Base-by-base conservation (phyloP, 2,329 filamentous ascomycete genomes). In the Cryphonectria parasitica region DNA sequence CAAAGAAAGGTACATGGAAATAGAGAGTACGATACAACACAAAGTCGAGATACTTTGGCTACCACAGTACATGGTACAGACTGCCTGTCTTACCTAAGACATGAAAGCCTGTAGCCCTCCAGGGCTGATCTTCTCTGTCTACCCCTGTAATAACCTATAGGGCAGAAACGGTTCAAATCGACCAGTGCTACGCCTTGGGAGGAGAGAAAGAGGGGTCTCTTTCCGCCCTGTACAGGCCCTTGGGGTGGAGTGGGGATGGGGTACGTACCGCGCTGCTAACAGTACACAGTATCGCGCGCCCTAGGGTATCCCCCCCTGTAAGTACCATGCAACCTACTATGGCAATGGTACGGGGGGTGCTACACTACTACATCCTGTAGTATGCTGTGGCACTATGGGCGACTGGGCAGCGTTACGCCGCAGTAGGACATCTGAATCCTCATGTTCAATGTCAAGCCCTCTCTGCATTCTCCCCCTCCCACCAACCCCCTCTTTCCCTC, bases 41-140 rank as follows among this genome's bases (percentile, higher is more conserved):
- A n/a, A n/a, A n/a, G 45, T 49, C 45, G 45, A n/a, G 45, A 49
- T 49, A 49, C 45, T 49, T n/a, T 56, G 25, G n/a, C 13, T 1
- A n/a, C n/a, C 52, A 28, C 17, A 13, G 52, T 13, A 54, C 52
- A 3, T n/a, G 11, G 52, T 58, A 34, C 54, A 58, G 54, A 28
- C 28, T 17, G 25, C 28, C 2, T 31, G 25, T 34, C 54, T 58
- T 58, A 58, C 54, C 54, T 58, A 58, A 58, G 54, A 58, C 25
- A 58, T 31, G 28, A 31, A 34, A 5, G n/a, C 31, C 31, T 49
- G n/a, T 62, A 10, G 54, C 56, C 66, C 62, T 39, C 10, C 66
- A 67, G 66, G 66, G 66, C 66, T 67, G 65, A 67, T 61, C 65
- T n/a, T 25, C 52, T 61, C 25, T 41, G 10, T 34, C 36, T 28